Evolutionary conservation across 345 rosid species (phyloP), one percentile per base, ranked within the genome.

Genomic region (Salix arbutifolia): DNA sequence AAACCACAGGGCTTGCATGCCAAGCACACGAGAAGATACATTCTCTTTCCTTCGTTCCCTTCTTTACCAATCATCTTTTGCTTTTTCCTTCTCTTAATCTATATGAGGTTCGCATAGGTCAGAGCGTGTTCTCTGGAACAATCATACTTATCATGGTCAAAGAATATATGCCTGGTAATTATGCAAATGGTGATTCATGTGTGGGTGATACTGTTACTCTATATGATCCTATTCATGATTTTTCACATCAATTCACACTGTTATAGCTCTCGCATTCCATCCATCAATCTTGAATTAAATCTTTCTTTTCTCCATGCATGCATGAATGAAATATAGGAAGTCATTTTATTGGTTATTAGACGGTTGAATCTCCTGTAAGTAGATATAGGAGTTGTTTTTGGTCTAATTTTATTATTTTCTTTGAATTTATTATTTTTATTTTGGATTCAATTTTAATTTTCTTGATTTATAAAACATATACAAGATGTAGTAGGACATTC

Each of bases 61-160:
- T 1, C 8, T 60, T 38, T 6, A 40, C 62, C 62, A 9, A 1
- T 16, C 69, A 30, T 50, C 73, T 83, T 79, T 76, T 70, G 37
- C 19, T 74, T 74, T 74, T 65, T 61, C 7, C 42, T 42, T 19
- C 44, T 67, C 70, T 31, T 1, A 46, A 64, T 70, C 19, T 19
- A 18, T 19, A n/a, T 71, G 74, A 28, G 14, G 67, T 58, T 80
- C 40, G 69, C 70, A 61, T 64, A 67, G 33, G 26, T 38, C 70
- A 61, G 60, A 81, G 80, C 73, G 73, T 76, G 80, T 77, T 81
- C 80, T 28, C 77, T 30, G 19, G 77, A 68, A 81, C 62, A 81
- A 76, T 62, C 73, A 52, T 30, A 10, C 71, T 28, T 65, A 72
- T 61, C 70, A 62, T 42, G 67, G 8, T 70, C 50, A 19, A 23